Base-by-base conservation (phyloP, 2,329 filamentous ascomycete genomes). In the Reticulascus tulasneorum region DNA sequence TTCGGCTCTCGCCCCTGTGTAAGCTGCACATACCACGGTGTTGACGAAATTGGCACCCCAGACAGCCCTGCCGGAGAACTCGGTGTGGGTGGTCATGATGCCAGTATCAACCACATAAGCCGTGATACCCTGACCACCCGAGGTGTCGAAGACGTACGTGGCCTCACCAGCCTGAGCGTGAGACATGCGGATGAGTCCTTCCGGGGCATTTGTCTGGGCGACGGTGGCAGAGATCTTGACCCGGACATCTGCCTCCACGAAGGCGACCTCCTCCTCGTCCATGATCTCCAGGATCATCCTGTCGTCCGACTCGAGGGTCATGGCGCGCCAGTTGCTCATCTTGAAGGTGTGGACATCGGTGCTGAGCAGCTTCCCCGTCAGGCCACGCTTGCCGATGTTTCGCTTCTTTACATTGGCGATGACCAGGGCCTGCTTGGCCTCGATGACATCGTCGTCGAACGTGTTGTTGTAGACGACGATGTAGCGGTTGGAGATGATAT, bases 101-200 rank as follows among this genome's bases (percentile, higher is more conserved):
- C 81, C 81, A 6, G 79, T 83, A 57, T 85, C 81, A 25, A 85
- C 71, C 17, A 85, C 60, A 53, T 77, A 85, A 19, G 69, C 72
- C 16, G 73, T 80, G 47, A 77, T 73, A n/a, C 71, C 73, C 45
- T 66, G 38, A 21, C 75, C 76, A 16, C 68, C 71, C 10, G 62
- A 64, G 38, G 59, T 58, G 51, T 79, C 73, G 44, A 76, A 79
- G 33, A 71, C 47, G 51, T 78, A 79, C 34, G 49, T 46, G 22
- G 49, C 37, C 19, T 47, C 37, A 25, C 57, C 63, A 13, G 57
- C 42, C 10, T 51, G 32, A 17, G 58, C 46, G 51, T 69, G 62
- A 31, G 76, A 80, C 34, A 80, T 48, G 25, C 76, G 73, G 27
- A 64, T 61, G 18, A 81, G 63, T 12, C 75, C 75, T 8, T 60